Conservation (phyloP, 306 rosid species). For the Gillenia trifoliata region DNA sequence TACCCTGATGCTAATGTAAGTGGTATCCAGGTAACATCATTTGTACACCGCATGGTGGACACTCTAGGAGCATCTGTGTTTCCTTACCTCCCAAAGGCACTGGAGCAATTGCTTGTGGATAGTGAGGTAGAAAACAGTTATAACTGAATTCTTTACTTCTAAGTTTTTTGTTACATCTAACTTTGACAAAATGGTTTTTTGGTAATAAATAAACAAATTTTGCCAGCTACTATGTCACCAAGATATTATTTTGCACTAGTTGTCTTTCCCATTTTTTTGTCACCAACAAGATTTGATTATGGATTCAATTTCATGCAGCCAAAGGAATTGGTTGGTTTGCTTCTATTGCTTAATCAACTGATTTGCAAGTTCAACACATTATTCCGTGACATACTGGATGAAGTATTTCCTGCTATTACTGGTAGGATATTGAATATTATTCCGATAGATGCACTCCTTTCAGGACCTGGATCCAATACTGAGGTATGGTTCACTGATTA, state of each 20-base stretch:
- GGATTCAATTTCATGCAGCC: slow-evolving; percentile 56
- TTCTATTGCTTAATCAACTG: slow-evolving; percentile 79
- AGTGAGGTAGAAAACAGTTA: slow-evolving; percentile 58
- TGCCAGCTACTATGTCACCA: not conserved
- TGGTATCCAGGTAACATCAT: slow-evolving; percentile 74
- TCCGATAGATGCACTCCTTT: slow-evolving; percentile 71
- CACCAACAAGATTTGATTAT: not conserved
- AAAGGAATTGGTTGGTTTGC: slow-evolving; percentile 78
- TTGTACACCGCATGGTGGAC: slow-evolving; percentile 97
- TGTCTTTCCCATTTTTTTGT: not conserved
- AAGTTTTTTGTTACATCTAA: not conserved
- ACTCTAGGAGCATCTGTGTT: slow-evolving; percentile 81
- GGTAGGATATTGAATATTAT: slow-evolving; percentile 65
- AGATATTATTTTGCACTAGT: not conserved
- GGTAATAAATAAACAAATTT: not conserved
- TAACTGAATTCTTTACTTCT: not conserved
- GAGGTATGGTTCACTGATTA: slow-evolving; percentile 52
- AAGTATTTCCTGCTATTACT: slow-evolving; percentile 75
- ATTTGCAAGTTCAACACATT: slow-evolving; percentile 83
- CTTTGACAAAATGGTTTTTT: not conserved
- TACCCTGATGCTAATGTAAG: slow-evolving; percentile 18
- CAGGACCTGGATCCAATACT: slow-evolving; percentile 73
- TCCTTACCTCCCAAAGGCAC: slow-evolving; percentile 90
- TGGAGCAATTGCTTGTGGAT: slow-evolving; percentile 81
- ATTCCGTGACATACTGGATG: slow-evolving; percentile 72